Evolutionary conservation across 2,329 filamentous ascomycete species (phyloP), one percentile per base, ranked within the genome.

Genomic region (Myriosclerotinia curreyana): DNA sequence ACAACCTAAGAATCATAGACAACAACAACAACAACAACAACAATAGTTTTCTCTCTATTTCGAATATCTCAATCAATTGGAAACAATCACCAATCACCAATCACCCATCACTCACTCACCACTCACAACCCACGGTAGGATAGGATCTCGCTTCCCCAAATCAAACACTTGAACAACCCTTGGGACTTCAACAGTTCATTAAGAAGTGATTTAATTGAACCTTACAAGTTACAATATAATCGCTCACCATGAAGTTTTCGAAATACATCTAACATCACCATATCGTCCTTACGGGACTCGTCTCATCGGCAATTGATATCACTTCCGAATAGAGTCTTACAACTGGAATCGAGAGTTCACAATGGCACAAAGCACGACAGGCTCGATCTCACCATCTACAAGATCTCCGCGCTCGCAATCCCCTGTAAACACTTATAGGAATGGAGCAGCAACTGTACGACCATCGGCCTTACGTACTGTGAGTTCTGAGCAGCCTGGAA

Each of bases 361-460:
- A 53, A 74, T 74, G 72, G 68, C 66, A 65, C 66, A 68, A 58
- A 69, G 55, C 64, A 66, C 64, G 63, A 73, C 76, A 68, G 74
- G 73, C 60, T 75, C 76, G 15, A 65, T 75, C 50, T 77, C 76
- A 49, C 76, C 77, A 28, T 74, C 72, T 71, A 73, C 75, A 38
- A 71, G 64, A 67, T 75, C 65, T 66, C 71, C 74, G 56, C 68
- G 67, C 36, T 69, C 70, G 40, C 65, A 67, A 55, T 72, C 73
- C 28, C 71, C 73, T 20, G 46, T 65, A 31, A 62, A 69, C 28
- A 66, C 69, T 50, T 68, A 64, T 55, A 56, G 64, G 34, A 70
- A 71, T 67, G 69, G 72, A 22, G 61, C 67, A 49, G 53, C 73
- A 55, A 52, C 67, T 62, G 60, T 69, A 55, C 60, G 66, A 62